Conservation (phyloP, 1,284 basidiomycete genomes). For the Pseudozyma flocculosa region DNA sequence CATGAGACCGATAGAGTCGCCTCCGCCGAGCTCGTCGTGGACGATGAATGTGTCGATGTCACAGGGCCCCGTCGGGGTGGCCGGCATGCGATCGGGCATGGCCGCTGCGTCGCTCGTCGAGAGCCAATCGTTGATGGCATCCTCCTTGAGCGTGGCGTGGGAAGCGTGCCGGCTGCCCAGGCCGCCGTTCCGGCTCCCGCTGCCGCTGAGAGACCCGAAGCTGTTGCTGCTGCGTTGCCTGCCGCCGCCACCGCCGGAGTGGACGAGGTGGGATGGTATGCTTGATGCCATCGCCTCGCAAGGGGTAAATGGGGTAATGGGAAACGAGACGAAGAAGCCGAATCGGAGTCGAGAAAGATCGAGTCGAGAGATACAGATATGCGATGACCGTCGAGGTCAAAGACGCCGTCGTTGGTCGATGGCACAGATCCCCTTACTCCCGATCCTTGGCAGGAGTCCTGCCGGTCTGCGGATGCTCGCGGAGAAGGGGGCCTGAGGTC, state of each 20-base stretch:
- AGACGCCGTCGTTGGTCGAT: no score
- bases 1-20: background rate
- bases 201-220: background rate
- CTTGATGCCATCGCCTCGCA: background rate
- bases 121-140: constrained; percentile 29
- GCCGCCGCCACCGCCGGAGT: no score
- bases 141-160: constrained; percentile 23
- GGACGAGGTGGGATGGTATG: background rate
- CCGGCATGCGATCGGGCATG: background rate
- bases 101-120: background rate
- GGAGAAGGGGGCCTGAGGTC: no score
- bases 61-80: background rate
- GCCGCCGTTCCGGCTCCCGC: background rate
- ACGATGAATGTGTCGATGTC: constrained; percentile 15
- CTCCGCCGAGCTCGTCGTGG: background rate
- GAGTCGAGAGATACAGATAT: background rate
- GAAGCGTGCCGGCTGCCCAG: constrained; percentile 36
- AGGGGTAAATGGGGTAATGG: no score
- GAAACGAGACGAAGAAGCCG: background rate
- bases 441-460: no score
- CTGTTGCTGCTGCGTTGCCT: no score
- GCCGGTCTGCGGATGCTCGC: no score
- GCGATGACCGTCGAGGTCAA: background rate
- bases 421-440: no score
- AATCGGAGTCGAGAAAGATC: background rate